These are phyloP conservation scores for Termitomyces titanicus DNA, from an alignment of 768 basidiomycete species.

Conservation along the genomic window DNA sequence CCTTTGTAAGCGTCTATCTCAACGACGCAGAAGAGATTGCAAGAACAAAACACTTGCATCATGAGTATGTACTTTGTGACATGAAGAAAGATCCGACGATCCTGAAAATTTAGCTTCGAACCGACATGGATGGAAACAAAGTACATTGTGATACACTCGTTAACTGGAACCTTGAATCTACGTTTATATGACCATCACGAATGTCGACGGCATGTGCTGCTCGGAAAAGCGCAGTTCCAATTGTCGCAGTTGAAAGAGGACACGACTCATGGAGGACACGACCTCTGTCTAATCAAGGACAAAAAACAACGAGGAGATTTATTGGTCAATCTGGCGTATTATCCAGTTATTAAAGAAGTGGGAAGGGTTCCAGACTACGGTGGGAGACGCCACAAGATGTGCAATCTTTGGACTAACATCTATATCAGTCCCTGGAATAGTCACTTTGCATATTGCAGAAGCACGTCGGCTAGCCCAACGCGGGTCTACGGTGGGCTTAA, in stretches of 20 bases:
- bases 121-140: slow-evolving; percentile 21
- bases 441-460: slow-evolving; percentile 7
- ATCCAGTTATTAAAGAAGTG: not conserved
- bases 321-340: slow-evolving; percentile 9
- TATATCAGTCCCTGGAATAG: slow-evolving; percentile 7
- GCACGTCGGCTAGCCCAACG: slow-evolving; percentile 3
- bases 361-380: not conserved
- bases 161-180: slow-evolving; percentile 7
- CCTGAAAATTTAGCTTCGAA: slow-evolving; percentile 12
- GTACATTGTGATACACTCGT: slow-evolving; percentile 11
- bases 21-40: slow-evolving; percentile 1
- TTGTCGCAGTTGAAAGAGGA: slow-evolving; percentile 7
- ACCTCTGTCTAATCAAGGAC: slow-evolving; percentile 5
- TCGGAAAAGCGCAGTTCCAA: slow-evolving; percentile 7
- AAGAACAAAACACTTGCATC: slow-evolving; percentile 11
- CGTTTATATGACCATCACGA: slow-evolving; percentile 14
- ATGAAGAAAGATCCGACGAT: too few relatives aligned
- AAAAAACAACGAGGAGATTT: slow-evolving; percentile 12
- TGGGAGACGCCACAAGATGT: not conserved
- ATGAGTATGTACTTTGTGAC: slow-evolving; percentile 11
- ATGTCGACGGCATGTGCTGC: slow-evolving; percentile 9
- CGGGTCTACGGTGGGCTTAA: not conserved
- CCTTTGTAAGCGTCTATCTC: slow-evolving; percentile 13
- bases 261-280: slow-evolving; percentile 6
- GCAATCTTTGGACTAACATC: not conserved